phyloP scores from a whole-genome alignment of 169 alveolate genomes.

The Eimeria tenella region DNA sequence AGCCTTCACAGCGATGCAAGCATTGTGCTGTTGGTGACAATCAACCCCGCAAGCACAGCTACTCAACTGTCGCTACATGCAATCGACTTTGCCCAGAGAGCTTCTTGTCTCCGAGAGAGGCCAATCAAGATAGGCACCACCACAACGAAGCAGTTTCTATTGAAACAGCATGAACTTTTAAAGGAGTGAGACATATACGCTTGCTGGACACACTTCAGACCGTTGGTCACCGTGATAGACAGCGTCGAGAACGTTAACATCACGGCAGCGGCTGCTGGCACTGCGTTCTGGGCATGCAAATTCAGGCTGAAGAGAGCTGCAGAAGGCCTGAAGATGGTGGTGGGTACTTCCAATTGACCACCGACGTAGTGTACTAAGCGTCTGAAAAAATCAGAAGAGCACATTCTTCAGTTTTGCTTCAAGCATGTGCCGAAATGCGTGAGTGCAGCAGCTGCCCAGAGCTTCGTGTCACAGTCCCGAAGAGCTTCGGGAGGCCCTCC shows the following conservation, averaged over 20 bases:
- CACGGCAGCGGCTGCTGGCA: background rate
- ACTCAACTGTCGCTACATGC: slow-evolving; percentile 75
- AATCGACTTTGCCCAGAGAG: slow-evolving; percentile 69
- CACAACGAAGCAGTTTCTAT: slow-evolving; percentile 40
- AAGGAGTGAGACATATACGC: slow-evolving; percentile 35
- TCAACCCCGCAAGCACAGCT: slow-evolving; percentile 67
- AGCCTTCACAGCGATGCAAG: slow-evolving; percentile 67
- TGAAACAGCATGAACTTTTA: slow-evolving; percentile 55
- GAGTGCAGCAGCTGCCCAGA: slow-evolving; percentile 64
- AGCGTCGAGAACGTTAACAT: background rate
- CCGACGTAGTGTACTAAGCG: background rate
- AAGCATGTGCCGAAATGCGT: background rate
- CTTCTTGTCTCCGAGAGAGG: slow-evolving; percentile 60
- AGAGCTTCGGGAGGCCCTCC: slow-evolving; percentile 51
- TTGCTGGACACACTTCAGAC: background rate
- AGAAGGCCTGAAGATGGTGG: slow-evolving; percentile 61
- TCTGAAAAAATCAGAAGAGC: background rate
- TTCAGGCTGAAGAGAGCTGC: slow-evolving; percentile 52
- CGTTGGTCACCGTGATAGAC: background rate
- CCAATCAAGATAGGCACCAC: slow-evolving; percentile 17
- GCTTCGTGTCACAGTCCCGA: slow-evolving; percentile 17
- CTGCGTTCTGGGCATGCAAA: background rate
- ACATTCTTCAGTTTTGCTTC: no score
- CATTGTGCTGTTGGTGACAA: slow-evolving; percentile 63
- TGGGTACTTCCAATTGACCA: background rate